phyloP scores from a whole-genome alignment of 2,329 filamentous ascomycete genomes.

The Akanthomyces uredinophilus region DNA sequence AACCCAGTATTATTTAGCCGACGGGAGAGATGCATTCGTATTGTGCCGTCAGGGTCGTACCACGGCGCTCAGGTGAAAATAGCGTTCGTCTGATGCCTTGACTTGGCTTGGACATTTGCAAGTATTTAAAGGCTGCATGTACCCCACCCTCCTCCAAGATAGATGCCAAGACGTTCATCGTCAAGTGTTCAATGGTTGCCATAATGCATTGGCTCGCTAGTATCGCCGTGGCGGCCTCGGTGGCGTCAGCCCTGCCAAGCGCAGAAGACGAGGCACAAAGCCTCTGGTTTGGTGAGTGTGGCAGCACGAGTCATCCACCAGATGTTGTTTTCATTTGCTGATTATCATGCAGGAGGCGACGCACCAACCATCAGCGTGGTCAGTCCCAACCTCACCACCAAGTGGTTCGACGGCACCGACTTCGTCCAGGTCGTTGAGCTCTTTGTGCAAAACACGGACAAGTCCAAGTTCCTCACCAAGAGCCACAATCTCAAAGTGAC shows the following conservation, averaged over 20 bases:
- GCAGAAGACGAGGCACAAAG: background rate
- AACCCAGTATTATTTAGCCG: background rate
- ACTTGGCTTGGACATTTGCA: background rate
- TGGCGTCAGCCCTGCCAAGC: slow-evolving; percentile 3
- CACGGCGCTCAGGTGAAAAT: background rate
- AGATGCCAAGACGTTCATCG: background rate
- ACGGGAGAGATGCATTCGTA: background rate
- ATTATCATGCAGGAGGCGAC: background rate
- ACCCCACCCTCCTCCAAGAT: background rate
- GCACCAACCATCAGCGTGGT: background rate
- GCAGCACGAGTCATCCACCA: too few relatives aligned
- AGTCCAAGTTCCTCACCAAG: slow-evolving; percentile 5
- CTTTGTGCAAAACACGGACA: slow-evolving; percentile 14
- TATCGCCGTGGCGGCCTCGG: background rate
- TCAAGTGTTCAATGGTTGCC: background rate
- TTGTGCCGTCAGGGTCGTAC: background rate
- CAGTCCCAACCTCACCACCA: slow-evolving; percentile 14
- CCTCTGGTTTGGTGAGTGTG: background rate
- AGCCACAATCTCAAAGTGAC: slow-evolving; percentile 5
- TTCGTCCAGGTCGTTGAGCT: slow-evolving; percentile 16
- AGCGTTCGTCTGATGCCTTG: background rate
- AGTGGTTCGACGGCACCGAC: slow-evolving; percentile 13
- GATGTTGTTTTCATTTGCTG: too few relatives aligned
- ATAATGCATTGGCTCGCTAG: slow-evolving; percentile 4
- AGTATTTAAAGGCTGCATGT: background rate